These are phyloP conservation scores for Candida ponderosae DNA, from an alignment of 805 yeast species.

Conservation along the genomic window DNA sequence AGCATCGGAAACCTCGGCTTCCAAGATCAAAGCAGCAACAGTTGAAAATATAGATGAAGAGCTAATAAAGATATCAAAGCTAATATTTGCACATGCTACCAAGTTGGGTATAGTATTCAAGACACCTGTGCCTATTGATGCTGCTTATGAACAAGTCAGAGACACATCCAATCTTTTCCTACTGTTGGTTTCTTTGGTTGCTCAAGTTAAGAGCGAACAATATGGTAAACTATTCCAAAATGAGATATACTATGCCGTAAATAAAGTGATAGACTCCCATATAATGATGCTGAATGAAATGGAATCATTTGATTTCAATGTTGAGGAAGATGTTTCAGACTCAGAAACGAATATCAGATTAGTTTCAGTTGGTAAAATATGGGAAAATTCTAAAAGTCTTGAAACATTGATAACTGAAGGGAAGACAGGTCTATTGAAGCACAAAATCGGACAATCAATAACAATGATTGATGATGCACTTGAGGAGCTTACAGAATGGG, in stretches of 20 bases:
- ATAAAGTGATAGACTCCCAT: constrained; percentile 10
- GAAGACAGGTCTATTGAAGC: constrained; percentile 42
- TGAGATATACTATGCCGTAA: constrained; percentile 12
- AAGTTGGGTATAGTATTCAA: constrained; percentile 67
- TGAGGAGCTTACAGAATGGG: constrained; percentile 65
- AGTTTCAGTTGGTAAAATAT: constrained; percentile 55
- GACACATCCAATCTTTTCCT: constrained; percentile 38
- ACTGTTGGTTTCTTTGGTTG: constrained; percentile 35
- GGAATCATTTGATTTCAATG: constrained; percentile 11
- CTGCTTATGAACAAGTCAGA: constrained; percentile 41
- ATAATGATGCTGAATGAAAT: constrained; percentile 16
- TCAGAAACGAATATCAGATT: constrained; percentile 34
- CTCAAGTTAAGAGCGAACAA: constrained; percentile 30
- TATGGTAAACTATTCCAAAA: constrained; percentile 24
- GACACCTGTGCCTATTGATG: constrained; percentile 42
- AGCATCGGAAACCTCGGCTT: not conserved
- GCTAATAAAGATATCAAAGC: constrained; percentile 45
- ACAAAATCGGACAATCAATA: constrained; percentile 35
- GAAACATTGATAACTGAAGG: constrained; percentile 37
- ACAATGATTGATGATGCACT: constrained; percentile 50
- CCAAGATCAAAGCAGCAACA: constrained; percentile 20
- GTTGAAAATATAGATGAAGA: constrained; percentile 47
- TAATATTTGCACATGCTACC: constrained; percentile 70
- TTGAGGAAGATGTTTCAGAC: constrained; percentile 13
- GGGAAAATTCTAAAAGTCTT: constrained; percentile 58